A percentile compares a stretch with the other conserved stretches of the same genome.
These are phyloP conservation scores for Styphnolobium japonicum DNA, from an alignment of 306 rosid species.

Conservation along the genomic window DNA sequence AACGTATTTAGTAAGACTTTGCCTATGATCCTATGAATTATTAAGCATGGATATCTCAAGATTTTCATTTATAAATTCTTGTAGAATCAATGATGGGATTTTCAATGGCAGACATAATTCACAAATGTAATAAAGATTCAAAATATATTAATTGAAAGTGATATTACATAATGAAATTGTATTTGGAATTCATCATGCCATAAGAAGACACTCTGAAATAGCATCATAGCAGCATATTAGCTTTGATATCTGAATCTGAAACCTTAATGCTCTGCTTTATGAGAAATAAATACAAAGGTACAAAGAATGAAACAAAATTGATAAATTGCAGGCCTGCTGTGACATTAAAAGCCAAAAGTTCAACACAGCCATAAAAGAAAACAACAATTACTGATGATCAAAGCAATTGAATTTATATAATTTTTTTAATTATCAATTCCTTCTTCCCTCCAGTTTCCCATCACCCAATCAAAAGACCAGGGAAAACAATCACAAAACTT, in stretches of 20 bases:
- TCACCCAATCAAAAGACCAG: not conserved
- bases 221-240: not conserved
- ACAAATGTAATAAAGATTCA: not conserved
- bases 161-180: not conserved
- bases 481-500: not conserved
- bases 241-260: conserved; percentile 1
- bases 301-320: conserved; percentile 5
- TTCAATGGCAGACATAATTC: not conserved
- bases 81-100: not conserved
- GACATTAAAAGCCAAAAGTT: conserved; percentile 45
- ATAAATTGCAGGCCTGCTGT: conserved; percentile 25
- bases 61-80: not conserved
- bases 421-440: not conserved
- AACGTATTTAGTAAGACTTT: not conserved
- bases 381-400: not conserved
- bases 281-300: conserved; percentile 25
- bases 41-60: not conserved
- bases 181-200: not conserved
- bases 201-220: not conserved
- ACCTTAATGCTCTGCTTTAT: conserved; percentile 19
- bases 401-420: conserved; percentile 6
- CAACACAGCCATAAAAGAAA: not conserved
- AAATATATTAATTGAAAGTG: not conserved
- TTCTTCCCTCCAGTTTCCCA: not conserved
- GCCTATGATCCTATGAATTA: not conserved